A percentile compares a stretch with the other conserved stretches of the same genome.
These are phyloP conservation scores for fission yeast (Schizosaccharomyces pombe) DNA, from an alignment of 805 yeast species.

Conservation along the genomic window DNA sequence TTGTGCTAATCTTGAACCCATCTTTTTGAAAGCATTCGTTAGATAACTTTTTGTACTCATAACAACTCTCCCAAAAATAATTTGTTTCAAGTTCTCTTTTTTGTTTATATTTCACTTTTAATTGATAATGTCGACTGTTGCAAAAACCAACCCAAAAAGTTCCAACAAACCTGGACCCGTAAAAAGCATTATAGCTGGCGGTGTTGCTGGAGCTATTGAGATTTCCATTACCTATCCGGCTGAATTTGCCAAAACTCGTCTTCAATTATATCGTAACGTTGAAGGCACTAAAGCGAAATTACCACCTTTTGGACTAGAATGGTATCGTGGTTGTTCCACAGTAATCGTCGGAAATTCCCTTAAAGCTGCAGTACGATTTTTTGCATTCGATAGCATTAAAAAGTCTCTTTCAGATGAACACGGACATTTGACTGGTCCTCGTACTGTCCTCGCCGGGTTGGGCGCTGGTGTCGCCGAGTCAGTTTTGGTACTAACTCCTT, in stretches of 20 bases:
- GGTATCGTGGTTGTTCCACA: constrained; percentile 88
- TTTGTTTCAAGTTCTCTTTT: no score
- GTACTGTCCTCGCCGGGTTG: constrained; percentile 42
- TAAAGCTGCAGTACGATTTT: constrained; percentile 83
- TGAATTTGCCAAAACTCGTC: constrained; percentile 85
- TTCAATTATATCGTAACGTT: constrained; percentile 33
- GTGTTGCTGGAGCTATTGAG: constrained; percentile 31
- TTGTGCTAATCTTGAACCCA: no score
- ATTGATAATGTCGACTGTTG: background rate
- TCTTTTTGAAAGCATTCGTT: no score
- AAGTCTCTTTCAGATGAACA: constrained; percentile 50
- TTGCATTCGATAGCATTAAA: constrained; percentile 79
- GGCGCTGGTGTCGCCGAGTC: constrained; percentile 92
- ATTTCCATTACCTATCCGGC: constrained; percentile 86
- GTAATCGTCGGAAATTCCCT: constrained; percentile 89
- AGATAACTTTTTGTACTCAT: no score
- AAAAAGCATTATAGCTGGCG: constrained; percentile 24
- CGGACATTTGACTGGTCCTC: constrained; percentile 63
- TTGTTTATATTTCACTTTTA: no score
- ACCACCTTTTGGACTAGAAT: constrained; percentile 21
- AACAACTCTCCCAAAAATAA: no score
- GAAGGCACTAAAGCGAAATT: constrained; percentile 8
- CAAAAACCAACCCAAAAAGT: background rate
- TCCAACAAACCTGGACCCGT: constrained; percentile 9
- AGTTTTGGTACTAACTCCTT: constrained; percentile 84